phyloP scores from a whole-genome alignment of 164 flowering plant species.

The Litsea cubeba region DNA sequence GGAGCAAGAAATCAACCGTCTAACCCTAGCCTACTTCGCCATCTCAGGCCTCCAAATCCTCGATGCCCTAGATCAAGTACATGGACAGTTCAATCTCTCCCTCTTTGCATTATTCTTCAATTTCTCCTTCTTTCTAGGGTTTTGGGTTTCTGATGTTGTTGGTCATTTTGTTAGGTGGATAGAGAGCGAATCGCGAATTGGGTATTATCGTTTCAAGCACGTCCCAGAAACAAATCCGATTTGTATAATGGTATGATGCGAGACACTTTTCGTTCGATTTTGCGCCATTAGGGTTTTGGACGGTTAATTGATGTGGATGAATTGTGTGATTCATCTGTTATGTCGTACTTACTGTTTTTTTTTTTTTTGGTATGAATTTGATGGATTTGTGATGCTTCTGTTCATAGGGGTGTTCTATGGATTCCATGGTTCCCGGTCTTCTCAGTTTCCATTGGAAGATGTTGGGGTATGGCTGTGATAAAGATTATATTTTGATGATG shows the following conservation, averaged over 20 bases:
- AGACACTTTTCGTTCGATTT: background rate
- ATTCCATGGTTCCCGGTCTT: constrained; percentile 74
- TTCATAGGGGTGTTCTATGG: constrained; percentile 74
- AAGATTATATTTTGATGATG: too few relatives aligned
- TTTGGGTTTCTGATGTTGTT: background rate
- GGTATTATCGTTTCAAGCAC: constrained; percentile 82
- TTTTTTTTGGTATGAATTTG: background rate
- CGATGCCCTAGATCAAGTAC: constrained; percentile 58
- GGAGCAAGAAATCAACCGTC: constrained; percentile 79
- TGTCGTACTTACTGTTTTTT: background rate
- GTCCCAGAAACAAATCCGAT: constrained; percentile 38
- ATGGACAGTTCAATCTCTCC: background rate
- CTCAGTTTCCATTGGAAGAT: constrained; percentile 48
- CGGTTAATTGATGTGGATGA: too few relatives aligned
- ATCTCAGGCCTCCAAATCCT: constrained; percentile 80
- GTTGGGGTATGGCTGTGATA: constrained; percentile 43
- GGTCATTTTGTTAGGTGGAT: constrained; percentile 44
- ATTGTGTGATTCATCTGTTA: background rate
- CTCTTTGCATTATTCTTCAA: background rate
- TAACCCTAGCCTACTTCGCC: constrained; percentile 86
- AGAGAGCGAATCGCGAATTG: constrained; percentile 55
- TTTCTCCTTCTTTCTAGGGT: background rate
- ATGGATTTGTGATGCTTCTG: background rate
- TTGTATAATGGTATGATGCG: constrained; percentile 43
- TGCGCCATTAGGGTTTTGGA: too few relatives aligned